Percentiles rank a stretch among this genome's conserved stretches.
These are phyloP conservation scores for Thermomyces lanuginosus DNA, from an alignment of 2,329 filamentous ascomycete species.

Conservation along the genomic window DNA sequence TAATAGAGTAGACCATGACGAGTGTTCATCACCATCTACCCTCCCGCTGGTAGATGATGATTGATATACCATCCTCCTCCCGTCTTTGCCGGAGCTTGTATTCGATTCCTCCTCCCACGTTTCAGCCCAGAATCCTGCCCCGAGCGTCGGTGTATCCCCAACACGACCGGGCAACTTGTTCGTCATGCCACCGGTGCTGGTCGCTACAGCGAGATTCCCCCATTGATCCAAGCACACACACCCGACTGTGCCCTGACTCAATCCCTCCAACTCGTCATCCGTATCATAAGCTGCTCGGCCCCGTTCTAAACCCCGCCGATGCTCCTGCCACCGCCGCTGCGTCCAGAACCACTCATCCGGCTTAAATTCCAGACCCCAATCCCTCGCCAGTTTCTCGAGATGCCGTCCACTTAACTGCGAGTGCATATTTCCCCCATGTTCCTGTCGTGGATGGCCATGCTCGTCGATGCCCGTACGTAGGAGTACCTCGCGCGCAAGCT, in stretches of 20 bases:
- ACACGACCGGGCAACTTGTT: constrained; percentile 77
- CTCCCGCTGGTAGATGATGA: constrained; percentile 1
- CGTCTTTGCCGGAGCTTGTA: background rate
- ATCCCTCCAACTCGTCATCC: no score
- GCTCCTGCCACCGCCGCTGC: constrained; percentile 61
- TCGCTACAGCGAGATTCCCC: constrained; percentile 53
- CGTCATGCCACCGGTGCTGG: constrained; percentile 60
- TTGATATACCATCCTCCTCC: background rate
- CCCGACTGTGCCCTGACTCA: constrained; percentile 72
- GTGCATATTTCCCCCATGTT: constrained; percentile 35
- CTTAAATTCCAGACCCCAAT: constrained; percentile 50
- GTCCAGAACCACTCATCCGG: constrained; percentile 63
- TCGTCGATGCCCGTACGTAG: constrained; percentile 36
- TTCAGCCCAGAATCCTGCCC: constrained; percentile 82
- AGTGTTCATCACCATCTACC: no score
- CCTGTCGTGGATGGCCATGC: constrained; percentile 36
- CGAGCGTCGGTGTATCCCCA: constrained; percentile 70
- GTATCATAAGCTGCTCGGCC: constrained; percentile 9
- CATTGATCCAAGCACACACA: constrained; percentile 65
- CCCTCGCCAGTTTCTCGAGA: constrained; percentile 50
- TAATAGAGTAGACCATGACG: no score
- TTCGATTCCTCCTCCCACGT: constrained; percentile 48
- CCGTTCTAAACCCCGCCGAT: constrained; percentile 43
- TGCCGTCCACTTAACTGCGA: constrained; percentile 50
- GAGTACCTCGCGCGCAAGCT: constrained; percentile 55